phyloP scores from a whole-genome alignment of 2,329 filamentous ascomycete genomes.

The Calonectria hawksworthii region DNA sequence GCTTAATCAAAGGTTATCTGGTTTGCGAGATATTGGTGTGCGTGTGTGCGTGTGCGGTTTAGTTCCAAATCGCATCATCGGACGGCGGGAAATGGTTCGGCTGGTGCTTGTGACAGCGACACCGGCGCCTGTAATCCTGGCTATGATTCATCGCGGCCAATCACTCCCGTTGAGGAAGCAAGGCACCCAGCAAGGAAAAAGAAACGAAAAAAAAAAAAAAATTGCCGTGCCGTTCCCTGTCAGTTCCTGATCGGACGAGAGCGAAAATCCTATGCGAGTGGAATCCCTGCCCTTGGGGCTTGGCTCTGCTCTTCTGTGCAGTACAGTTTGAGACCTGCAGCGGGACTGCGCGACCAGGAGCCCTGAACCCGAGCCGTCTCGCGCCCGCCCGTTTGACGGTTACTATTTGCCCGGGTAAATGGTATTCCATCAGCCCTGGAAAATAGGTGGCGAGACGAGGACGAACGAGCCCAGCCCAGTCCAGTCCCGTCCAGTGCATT shows the following conservation, averaged over 20 bases:
- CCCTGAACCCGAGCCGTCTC: conserved; percentile 12
- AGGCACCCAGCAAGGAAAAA: conserved; percentile 2
- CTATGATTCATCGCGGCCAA: conserved; percentile 6
- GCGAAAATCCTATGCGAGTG: conserved; percentile 19
- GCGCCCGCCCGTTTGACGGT: conserved; percentile 16
- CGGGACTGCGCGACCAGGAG: conserved; percentile 6
- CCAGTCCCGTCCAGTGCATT: background rate
- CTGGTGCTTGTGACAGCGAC: conserved; percentile 10
- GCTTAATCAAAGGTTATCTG: background rate
- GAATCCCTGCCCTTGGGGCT: conserved; percentile 24
- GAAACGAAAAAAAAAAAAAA: background rate
- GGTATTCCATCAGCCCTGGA: conserved; percentile 5
- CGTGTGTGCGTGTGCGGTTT: conserved; percentile 9
- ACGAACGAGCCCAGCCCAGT: background rate
- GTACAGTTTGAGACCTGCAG: background rate
- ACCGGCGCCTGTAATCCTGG: conserved; percentile 9
- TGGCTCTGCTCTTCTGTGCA: background rate
- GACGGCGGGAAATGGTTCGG: background rate
- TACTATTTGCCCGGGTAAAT: conserved; percentile 41
- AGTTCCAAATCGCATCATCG: conserved; percentile 27
- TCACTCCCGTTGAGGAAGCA: background rate
- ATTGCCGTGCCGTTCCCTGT: conserved; percentile 14
- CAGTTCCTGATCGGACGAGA: conserved; percentile 32
- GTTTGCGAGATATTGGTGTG: conserved; percentile 7
- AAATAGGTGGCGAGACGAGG: background rate